A percentile compares a stretch with the other conserved stretches of the same genome.
These are phyloP conservation scores for Grigorovia transvaalensis DNA, from an alignment of 805 yeast species.

Conservation along the genomic window DNA sequence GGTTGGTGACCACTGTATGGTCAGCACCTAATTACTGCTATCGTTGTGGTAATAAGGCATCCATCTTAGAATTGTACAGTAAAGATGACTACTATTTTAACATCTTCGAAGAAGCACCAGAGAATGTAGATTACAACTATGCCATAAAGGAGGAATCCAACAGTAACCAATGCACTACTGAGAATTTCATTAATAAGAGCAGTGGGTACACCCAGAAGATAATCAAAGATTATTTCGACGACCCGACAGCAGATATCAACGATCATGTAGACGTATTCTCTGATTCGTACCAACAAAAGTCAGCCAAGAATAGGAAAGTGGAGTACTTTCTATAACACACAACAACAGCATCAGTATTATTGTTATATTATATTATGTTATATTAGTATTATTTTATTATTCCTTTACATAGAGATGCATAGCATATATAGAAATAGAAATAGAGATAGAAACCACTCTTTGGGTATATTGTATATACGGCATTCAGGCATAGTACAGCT, in stretches of 20 bases:
- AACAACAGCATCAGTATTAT: no score
- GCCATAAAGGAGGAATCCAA: background rate
- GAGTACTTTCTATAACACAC: constrained; percentile 24
- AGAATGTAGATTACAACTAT: constrained; percentile 34
- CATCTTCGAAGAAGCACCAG: constrained; percentile 96
- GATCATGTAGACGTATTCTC: constrained; percentile 21
- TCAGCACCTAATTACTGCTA: constrained; percentile 97
- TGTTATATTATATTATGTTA: no score
- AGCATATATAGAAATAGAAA: no score
- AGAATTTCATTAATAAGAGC: background rate
- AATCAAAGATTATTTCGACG: constrained; percentile 9
- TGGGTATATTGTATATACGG: background rate
- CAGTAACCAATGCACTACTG: background rate
- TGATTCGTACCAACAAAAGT: constrained; percentile 27
- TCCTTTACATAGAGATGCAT: no score
- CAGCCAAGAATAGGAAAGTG: constrained; percentile 25
- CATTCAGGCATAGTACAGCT: constrained; percentile 56
- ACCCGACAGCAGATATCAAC: background rate
- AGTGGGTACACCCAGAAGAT: constrained; percentile 6
- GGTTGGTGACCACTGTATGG: constrained; percentile 93
- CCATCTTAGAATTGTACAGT: constrained; percentile 79
- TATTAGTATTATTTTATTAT: background rate
- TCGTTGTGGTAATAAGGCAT: constrained; percentile 92
- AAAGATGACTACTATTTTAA: constrained; percentile 67
- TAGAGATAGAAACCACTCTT: no score